Evolutionary conservation across 1,284 basidiomycete species (phyloP), one percentile per base, ranked within the genome.

Genomic region (Apiotrichum veenhuisii): DNA sequence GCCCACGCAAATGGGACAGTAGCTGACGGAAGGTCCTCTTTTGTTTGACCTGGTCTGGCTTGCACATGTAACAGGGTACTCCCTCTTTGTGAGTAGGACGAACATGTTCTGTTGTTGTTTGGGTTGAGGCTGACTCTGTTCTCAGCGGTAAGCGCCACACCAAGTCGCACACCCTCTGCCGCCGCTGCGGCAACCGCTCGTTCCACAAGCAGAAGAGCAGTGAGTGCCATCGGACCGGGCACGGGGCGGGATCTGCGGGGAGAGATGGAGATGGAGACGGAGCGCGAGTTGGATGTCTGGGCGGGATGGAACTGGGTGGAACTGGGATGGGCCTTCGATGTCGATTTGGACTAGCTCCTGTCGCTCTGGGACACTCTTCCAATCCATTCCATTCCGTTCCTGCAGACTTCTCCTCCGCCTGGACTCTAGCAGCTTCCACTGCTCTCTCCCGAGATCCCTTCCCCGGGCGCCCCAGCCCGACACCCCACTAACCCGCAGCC

Each of bases 201-300:
- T 93, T 96, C 85, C 94, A 97, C 86, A 87, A 86, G 80, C 94
- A 97, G 82, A 89, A 97, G 84, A 92, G 96, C 84, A 87, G 91
- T 93, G 63, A 70, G 88, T 82, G 11, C 38, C 37, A 23, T 3
- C 38, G 27, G 27, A 14, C 44, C 23, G 42, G 42, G 18, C 8
- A 5, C 40, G 40, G 40, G 11, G n/a, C 5, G 26, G 23, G 25
- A 26, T 10, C 10, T 44, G n/a, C n/a, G n/a, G 20, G 41, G 22
- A 34, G 14, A 34, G 33, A 7, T 38, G 17, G 33, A 15, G 5
- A 20, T 46, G 46, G 33, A 23, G 9, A 27, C 25, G 11, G 17
- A 9, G n/a, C 30, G 34, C 20, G 11, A 30, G 22, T 17, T 44
- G 42, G n/a, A n/a, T n/a, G n/a, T n/a, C n/a, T n/a, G n/a, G n/a